A percentile compares a stretch with the other conserved stretches of the same genome.
Conservation (phyloP, 441 rosid genomes). For the Eruca vesicaria region DNA sequence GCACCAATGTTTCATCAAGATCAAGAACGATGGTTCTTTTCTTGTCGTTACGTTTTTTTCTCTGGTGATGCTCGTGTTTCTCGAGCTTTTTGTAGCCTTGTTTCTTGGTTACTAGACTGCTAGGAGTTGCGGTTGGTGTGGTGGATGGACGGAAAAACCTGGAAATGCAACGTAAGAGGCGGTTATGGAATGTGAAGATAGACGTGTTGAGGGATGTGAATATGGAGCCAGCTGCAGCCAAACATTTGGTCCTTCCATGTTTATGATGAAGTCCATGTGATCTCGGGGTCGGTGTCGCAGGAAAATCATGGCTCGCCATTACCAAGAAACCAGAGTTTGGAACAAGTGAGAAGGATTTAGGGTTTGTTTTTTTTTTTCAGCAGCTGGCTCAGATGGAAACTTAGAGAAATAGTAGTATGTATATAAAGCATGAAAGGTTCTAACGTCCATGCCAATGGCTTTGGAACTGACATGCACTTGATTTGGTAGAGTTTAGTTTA, state of each 20-base stretch:
- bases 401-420: slow-evolving; percentile 9
- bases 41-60: slow-evolving; percentile 11
- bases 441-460: slow-evolving; percentile 23
- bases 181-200: slow-evolving; percentile 57
- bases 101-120: slow-evolving; percentile 18
- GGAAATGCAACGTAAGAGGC: slow-evolving; percentile 62
- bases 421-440: slow-evolving; percentile 6
- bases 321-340: not conserved
- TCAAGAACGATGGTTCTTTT: slow-evolving; percentile 73
- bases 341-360: not conserved
- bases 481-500: slow-evolving; percentile 32
- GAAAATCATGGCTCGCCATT: slow-evolving; percentile 17
- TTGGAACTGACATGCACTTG: slow-evolving; percentile 32
- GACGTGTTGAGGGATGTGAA: slow-evolving; percentile 59
- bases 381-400: slow-evolving; percentile 30
- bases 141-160: slow-evolving; percentile 41
- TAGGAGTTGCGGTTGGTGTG: slow-evolving; percentile 2
- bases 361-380: not conserved
- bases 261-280: slow-evolving; percentile 30
- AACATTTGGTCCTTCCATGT: slow-evolving; percentile 32
- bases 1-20: slow-evolving; percentile 86
- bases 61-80: slow-evolving; percentile 14
- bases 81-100: slow-evolving; percentile 33
- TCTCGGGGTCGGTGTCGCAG: not conserved
- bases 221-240: slow-evolving; percentile 39